A percentile compares a stretch with the other conserved stretches of the same genome.
phyloP scores from a whole-genome alignment of 2,329 filamentous ascomycete genomes.

The Apiospora aurea region DNA sequence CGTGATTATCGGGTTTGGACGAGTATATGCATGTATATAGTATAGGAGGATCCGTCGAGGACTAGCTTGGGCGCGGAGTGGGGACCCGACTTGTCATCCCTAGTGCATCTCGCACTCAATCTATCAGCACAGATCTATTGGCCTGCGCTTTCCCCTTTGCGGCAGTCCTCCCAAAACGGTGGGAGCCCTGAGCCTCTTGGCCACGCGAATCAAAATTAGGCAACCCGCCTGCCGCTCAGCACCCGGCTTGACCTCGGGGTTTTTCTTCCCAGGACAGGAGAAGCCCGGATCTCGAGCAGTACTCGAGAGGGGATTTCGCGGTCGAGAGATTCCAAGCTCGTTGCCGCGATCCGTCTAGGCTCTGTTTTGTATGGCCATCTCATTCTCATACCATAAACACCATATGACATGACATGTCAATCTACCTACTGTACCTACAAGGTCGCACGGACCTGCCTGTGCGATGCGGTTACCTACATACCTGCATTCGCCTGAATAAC shows the following conservation, averaged over 20 bases:
- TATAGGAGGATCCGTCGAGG: background rate
- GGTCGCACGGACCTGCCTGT: no score
- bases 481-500: background rate
- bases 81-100: background rate
- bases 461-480: no score
- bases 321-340: no score
- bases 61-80: background rate
- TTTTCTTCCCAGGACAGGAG: background rate
- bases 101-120: conserved; percentile 12
- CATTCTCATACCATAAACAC: no score
- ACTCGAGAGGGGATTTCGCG: no score
- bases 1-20: background rate
- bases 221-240: background rate
- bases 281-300: background rate
- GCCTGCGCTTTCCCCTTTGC: background rate
- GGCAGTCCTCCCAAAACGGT: background rate
- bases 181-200: background rate
- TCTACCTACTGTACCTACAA: no score
- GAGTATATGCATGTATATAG: conserved; percentile 3
- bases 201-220: background rate
- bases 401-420: no score
- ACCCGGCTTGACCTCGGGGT: background rate
- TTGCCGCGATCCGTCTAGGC: no score
- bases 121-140: conserved; percentile 10
- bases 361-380: background rate